Conservation (phyloP, 768 basidiomycete species). For the Erythrobasidium yunnanense region DNA sequence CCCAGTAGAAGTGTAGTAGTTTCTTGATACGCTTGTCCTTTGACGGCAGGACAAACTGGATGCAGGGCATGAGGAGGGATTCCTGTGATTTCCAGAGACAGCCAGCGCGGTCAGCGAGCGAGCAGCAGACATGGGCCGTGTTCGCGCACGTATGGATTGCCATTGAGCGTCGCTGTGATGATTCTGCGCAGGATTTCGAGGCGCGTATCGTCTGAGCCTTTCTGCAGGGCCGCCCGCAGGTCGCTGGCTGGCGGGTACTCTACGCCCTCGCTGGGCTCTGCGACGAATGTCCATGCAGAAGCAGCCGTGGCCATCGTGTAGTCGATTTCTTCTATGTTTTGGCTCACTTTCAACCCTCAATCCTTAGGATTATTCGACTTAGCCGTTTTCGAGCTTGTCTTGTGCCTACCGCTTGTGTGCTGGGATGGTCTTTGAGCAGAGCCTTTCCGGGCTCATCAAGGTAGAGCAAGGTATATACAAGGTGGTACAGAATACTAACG, state of each 20-base stretch:
- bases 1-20: constrained; percentile 71
- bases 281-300: constrained; percentile 3
- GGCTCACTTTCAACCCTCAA: too few species aligned
- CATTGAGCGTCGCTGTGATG: constrained; percentile 85
- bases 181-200: constrained; percentile 90
- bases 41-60: constrained; percentile 93
- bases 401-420: neutral
- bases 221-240: constrained; percentile 54
- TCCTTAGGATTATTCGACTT: neutral
- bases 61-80: constrained; percentile 81
- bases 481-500: neutral
- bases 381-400: neutral
- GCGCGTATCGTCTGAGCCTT: constrained; percentile 93
- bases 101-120: neutral
- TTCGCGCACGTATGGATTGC: constrained; percentile 67
- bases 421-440: neutral
- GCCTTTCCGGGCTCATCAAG: neutral
- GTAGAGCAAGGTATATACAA: neutral
- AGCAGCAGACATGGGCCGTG: neutral
- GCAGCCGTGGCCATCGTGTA: neutral
- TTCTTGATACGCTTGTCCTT: constrained; percentile 96
- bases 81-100: neutral
- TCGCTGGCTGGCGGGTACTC: constrained; percentile 28
- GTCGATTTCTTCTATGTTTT: too few species aligned
- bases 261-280: constrained; percentile 2